phyloP scores from a whole-genome alignment of 2,329 filamentous ascomycete species.

The Pyrenophora seminiperda region DNA sequence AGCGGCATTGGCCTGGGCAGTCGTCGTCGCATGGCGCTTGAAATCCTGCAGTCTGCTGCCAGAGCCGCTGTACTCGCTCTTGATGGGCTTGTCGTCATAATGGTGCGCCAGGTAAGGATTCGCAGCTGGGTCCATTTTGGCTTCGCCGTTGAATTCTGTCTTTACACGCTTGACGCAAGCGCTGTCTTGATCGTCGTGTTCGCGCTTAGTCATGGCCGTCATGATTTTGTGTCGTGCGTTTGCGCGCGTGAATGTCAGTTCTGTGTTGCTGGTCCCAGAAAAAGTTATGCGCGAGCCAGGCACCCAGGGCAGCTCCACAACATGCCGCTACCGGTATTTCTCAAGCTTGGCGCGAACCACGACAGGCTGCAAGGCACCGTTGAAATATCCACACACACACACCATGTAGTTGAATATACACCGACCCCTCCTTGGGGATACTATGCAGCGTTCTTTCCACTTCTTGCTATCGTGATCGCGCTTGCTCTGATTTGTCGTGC shows the following conservation, averaged over 20 bases:
- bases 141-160: constrained; percentile 39
- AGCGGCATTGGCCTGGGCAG: constrained; percentile 70
- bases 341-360: constrained; percentile 16
- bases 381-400: constrained; percentile 12
- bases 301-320: constrained; percentile 19
- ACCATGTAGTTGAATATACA: constrained; percentile 15
- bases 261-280: constrained; percentile 11
- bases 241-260: constrained; percentile 11
- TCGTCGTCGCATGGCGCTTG: constrained; percentile 79
- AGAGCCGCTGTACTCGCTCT: constrained; percentile 40
- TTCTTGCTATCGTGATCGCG: background rate
- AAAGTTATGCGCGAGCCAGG: constrained; percentile 27
- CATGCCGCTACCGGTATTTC: constrained; percentile 18
- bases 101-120: constrained; percentile 95
- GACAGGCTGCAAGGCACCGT: constrained; percentile 16
- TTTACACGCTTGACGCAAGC: constrained; percentile 60
- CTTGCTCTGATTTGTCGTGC: background rate
- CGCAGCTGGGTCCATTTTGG: constrained; percentile 57
- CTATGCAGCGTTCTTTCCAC: background rate
- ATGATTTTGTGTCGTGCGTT: constrained; percentile 10
- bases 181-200: constrained; percentile 54
- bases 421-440: constrained; percentile 9
- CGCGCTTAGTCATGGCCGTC: constrained; percentile 61
- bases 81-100: constrained; percentile 62
- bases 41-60: constrained; percentile 62